These are phyloP conservation scores for Rasamsonia emersonii DNA, from an alignment of 2,329 filamentous ascomycete species.

Conservation along the genomic window DNA sequence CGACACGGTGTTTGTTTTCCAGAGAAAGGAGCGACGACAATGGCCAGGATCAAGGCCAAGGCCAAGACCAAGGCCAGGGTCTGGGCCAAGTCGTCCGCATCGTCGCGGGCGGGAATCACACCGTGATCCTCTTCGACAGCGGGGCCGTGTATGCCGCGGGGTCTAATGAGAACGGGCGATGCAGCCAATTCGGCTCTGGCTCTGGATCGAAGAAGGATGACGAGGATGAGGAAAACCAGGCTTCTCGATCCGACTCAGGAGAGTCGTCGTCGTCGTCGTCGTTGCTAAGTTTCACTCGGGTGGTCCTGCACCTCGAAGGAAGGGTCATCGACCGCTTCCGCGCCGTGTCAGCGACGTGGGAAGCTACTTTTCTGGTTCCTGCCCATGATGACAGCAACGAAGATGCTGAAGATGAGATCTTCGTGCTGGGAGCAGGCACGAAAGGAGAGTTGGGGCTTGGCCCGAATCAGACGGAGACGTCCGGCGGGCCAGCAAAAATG, in stretches of 20 bases:
- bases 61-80: constrained; percentile 11
- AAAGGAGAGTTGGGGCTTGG: constrained; percentile 68
- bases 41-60: constrained; percentile 26
- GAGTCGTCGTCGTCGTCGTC: no score
- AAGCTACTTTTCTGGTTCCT: constrained; percentile 56
- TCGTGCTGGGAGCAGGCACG: constrained; percentile 55
- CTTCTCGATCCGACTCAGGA: background rate
- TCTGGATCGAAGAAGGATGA: background rate
- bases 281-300: constrained; percentile 18
- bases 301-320: constrained; percentile 13
- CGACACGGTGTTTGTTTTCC: constrained; percentile 53
- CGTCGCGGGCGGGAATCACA: constrained; percentile 76
- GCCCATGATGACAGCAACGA: constrained; percentile 34
- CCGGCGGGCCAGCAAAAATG: constrained; percentile 39
- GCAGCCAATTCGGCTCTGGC: constrained; percentile 21
- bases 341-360: constrained; percentile 67
- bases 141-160: constrained; percentile 60
- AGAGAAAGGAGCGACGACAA: constrained; percentile 23
- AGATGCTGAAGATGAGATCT: constrained; percentile 42
- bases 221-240: background rate
- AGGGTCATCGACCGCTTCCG: constrained; percentile 24
- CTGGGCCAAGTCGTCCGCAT: constrained; percentile 27
- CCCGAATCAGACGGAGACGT: constrained; percentile 15
- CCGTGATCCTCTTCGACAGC: constrained; percentile 56
- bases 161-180: constrained; percentile 43